Percentiles rank a stretch among this genome's conserved stretches.
phyloP scores from a whole-genome alignment of 2,329 filamentous ascomycete species.

The Gaeumannomyces sp. region DNA sequence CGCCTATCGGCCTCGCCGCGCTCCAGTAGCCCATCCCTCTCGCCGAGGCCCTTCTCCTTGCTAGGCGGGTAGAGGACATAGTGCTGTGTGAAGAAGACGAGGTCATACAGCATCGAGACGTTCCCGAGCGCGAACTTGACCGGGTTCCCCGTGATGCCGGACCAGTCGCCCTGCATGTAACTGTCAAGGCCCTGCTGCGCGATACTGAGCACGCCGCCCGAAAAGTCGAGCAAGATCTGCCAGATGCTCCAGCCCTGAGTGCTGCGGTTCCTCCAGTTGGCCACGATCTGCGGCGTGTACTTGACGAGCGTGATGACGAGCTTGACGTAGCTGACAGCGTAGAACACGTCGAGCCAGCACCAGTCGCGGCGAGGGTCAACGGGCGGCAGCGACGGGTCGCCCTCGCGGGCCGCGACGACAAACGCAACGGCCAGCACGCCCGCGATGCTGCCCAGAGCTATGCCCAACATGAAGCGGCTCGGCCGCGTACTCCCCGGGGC shows the following conservation, averaged over 20 bases:
- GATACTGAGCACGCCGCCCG: constrained; percentile 75
- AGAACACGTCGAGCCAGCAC: constrained; percentile 58
- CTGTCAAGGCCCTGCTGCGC: constrained; percentile 80
- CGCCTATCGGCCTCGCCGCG: constrained; percentile 24
- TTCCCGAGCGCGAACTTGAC: constrained; percentile 85
- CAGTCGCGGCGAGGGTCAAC: constrained; percentile 39
- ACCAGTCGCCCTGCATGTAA: constrained; percentile 79
- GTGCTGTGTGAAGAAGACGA: constrained; percentile 83
- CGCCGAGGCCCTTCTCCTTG: constrained; percentile 20
- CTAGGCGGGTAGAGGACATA: constrained; percentile 64
- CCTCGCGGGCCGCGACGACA: constrained; percentile 34
- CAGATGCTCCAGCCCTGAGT: constrained; percentile 84
- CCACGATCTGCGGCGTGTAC: constrained; percentile 79
- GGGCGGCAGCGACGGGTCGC: constrained; percentile 29
- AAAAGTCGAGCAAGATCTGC: constrained; percentile 77
- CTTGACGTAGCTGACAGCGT: constrained; percentile 80
- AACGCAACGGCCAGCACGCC: constrained; percentile 48
- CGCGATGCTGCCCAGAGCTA: constrained; percentile 62
- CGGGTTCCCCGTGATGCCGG: constrained; percentile 82
- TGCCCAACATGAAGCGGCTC: constrained; percentile 56
- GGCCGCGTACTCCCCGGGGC: constrained; percentile 49
- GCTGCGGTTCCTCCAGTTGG: constrained; percentile 79
- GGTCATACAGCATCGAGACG: constrained; percentile 78
- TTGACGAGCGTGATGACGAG: constrained; percentile 84
- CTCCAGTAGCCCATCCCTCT: constrained; percentile 29